Conservation (phyloP, 2,329 filamentous ascomycete species). For the Fusarium solani-melongenae region DNA sequence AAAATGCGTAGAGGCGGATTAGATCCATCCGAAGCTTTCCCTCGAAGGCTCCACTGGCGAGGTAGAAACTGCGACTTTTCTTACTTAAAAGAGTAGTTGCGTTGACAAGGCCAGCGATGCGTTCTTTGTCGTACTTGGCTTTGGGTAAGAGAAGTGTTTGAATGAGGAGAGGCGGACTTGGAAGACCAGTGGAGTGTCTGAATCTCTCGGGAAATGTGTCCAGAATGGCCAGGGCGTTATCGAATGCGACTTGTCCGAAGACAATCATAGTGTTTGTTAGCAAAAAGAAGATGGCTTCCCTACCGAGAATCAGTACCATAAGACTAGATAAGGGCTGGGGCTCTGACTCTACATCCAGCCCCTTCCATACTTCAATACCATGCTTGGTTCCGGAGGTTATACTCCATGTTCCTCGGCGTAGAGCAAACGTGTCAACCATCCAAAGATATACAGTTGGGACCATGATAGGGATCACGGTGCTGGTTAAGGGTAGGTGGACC, state of each 20-base stretch:
- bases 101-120: conserved; percentile 68
- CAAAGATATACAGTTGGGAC: conserved; percentile 77
- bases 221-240: conserved; percentile 74
- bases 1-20: conserved; percentile 78
- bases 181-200: conserved; percentile 54
- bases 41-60: conserved; percentile 76
- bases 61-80: conserved; percentile 80
- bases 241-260: conserved; percentile 75
- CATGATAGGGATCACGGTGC: conserved; percentile 68
- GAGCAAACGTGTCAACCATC: conserved; percentile 75
- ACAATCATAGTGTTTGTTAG: conserved; percentile 76
- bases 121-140: conserved; percentile 65
- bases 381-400: conserved; percentile 77
- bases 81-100: conserved; percentile 66
- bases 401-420: conserved; percentile 77
- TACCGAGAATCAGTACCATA: neutral
- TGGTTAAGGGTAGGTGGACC: conserved; percentile 66
- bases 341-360: conserved; percentile 71
- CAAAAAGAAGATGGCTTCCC: conserved; percentile 78
- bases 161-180: conserved; percentile 63
- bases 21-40: conserved; percentile 76
- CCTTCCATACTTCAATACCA: conserved; percentile 69
- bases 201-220: conserved; percentile 71
- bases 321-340: rapidly evolving
- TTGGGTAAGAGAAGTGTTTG: conserved; percentile 60